Evolutionary conservation across 805 yeast species (phyloP), one percentile per base, ranked within the genome.

Genomic region (Clavispora asparagi): DNA sequence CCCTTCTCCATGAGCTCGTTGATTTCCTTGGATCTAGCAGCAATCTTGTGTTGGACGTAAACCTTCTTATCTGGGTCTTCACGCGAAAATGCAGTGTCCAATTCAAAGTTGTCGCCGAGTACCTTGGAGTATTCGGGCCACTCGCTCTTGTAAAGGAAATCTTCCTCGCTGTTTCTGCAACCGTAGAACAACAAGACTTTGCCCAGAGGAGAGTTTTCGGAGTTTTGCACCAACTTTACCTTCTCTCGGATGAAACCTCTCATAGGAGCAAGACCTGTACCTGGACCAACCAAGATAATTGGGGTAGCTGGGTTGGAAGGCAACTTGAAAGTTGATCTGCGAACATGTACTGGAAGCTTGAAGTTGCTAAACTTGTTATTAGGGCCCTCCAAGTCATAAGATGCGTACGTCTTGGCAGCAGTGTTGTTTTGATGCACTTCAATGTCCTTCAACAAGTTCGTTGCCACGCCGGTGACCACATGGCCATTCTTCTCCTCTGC

Each of bases 251-350:
- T 68, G 56, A 92, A 92, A 4, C 96, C 99, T 71, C 99, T 83
- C 74, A 94, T 88, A 51, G 99, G 99, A 9, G 99, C 98, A 42
- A 92, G 92, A 65, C 99, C 99, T 3, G 99, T 94, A 54, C 99
- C 99, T 40, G 99, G 98, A 27, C 99, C 99, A 60, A 92, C 78
- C 85, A 91, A 80, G 58, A 92, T 89, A 19, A 92, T 77, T 14
- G 98, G 97, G 29, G 83, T 81, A 3, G 78, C 67, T 29, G 95
- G 85, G 61, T 88, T 87, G 7, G 90, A 76, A 17, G 99, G 99
- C 53, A 94, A 76, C 73, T 90, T 91, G 76, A 92, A 94, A 47
- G 92, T 86, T 7, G 98, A 91, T 68, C 94, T 89, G 69, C 98
- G 87, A 40, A 94, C 85, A 63, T 91, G 97, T 37, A 94, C 84